phyloP scores from a whole-genome alignment of 2,329 filamentous ascomycete species.

The Aureobasidium sp. region DNA sequence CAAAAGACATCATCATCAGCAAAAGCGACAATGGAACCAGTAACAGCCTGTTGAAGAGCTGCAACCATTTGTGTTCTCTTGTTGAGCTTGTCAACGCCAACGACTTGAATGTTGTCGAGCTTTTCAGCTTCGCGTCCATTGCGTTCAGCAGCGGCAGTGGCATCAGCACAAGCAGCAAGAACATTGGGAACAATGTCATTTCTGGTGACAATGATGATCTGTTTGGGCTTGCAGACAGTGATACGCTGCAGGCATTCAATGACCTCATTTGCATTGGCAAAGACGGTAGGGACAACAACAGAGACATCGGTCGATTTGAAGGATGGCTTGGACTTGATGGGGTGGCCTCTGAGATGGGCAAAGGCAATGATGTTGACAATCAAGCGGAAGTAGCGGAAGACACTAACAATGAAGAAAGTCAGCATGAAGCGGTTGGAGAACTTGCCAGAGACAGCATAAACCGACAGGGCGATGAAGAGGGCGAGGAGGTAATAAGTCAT shows the following conservation, averaged over 20 bases:
- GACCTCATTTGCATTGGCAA: slow-evolving; percentile 26
- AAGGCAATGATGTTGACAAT: slow-evolving; percentile 27
- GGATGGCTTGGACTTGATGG: slow-evolving; percentile 22
- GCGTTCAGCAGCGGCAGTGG: neutral
- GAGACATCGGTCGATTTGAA: slow-evolving; percentile 26
- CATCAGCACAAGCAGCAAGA: neutral
- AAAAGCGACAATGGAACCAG: slow-evolving; percentile 27
- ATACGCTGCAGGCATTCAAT: slow-evolving; percentile 26
- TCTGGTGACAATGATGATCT: slow-evolving; percentile 27
- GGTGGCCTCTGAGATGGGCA: slow-evolving; percentile 25
- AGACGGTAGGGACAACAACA: slow-evolving; percentile 31
- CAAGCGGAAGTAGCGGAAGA: slow-evolving; percentile 25
- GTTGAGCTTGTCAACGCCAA: slow-evolving; percentile 29
- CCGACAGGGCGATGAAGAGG: neutral
- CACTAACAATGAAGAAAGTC: slow-evolving; percentile 20
- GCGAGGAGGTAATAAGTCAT: neutral
- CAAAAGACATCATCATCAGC: slow-evolving; percentile 34
- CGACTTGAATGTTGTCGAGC: slow-evolving; percentile 22
- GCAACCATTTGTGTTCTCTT: slow-evolving; percentile 31
- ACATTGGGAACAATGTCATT: slow-evolving; percentile 22
- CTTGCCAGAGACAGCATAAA: neutral
- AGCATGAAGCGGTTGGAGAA: slow-evolving; percentile 8
- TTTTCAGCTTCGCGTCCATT: slow-evolving; percentile 13
- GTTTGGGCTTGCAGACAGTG: slow-evolving; percentile 21
- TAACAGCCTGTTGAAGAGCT: slow-evolving; percentile 24